Percentiles rank a stretch among this genome's conserved stretches.
Evolutionary conservation across 441 rosid species (phyloP).

Genomic region (Aquilaria agallochum): DNA sequence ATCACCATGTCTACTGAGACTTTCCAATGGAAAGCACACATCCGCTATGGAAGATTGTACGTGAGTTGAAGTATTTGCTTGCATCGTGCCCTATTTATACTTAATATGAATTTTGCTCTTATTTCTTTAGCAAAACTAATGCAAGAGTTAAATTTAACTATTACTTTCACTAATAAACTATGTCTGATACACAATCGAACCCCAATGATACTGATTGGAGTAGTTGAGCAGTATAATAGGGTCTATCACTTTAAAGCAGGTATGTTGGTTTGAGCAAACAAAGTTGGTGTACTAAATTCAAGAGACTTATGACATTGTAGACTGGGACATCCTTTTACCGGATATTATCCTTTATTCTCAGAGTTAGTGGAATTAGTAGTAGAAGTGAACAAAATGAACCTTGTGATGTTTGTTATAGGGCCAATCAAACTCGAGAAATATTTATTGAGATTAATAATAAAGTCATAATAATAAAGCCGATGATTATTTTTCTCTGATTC

Average conservation of each 20-base stretch:
- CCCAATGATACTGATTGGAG: slow-evolving; percentile 13
- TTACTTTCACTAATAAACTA: slow-evolving; percentile 3
- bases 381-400: too few relatives aligned
- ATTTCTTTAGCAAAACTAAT: too few relatives aligned
- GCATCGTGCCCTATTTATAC: too few relatives aligned
- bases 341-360: background rate
- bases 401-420: slow-evolving; percentile 1
- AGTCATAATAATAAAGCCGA: background rate
- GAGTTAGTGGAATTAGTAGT: too few relatives aligned
- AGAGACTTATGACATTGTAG: slow-evolving; percentile 3
- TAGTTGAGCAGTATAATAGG: slow-evolving; percentile 1
- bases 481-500: slow-evolving; percentile 4
- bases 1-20: background rate
- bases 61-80: too few relatives aligned
- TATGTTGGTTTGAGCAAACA: too few relatives aligned
- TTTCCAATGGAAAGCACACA: background rate
- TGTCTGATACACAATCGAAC: slow-evolving; percentile 8
- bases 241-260: background rate
- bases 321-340: slow-evolving; percentile 1
- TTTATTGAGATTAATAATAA: background rate
- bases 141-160: background rate
- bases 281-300: background rate
- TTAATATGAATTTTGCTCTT: too few relatives aligned
- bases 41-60: too few relatives aligned
- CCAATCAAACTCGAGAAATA: background rate